Percentiles rank a stretch among this genome's conserved stretches.
These are phyloP conservation scores for Eremochloa ophiuroides DNA, from an alignment of 176 grass and related monocot genomes.

Conservation along the genomic window DNA sequence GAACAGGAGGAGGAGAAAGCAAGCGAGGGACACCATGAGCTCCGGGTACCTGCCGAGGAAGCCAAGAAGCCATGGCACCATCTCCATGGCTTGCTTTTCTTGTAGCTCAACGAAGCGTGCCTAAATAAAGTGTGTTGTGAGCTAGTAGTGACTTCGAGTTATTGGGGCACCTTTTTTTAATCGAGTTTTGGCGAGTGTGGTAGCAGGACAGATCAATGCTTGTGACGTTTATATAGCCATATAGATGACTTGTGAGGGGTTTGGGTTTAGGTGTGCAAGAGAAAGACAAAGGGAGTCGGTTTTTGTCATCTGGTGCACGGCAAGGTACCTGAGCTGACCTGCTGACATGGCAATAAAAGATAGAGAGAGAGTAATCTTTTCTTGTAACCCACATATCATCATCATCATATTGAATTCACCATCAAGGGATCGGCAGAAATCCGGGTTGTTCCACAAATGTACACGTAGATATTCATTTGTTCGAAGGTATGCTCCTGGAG, in stretches of 20 bases:
- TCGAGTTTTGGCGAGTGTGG: neutral
- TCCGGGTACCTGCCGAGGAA: conserved; percentile 41
- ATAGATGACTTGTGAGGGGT: conserved; percentile 12
- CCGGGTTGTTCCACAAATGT: neutral
- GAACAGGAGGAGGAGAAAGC: conserved; percentile 33
- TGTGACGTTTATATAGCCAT: conserved; percentile 22
- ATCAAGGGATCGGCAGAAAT: neutral
- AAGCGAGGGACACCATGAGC: conserved; percentile 26
- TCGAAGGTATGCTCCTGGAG: neutral
- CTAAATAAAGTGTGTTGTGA: neutral
- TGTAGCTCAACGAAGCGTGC: neutral
- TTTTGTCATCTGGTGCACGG: too few relatives aligned
- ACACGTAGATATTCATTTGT: neutral
- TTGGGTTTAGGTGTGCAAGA: conserved; percentile 29
- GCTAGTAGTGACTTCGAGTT: neutral
- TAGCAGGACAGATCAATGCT: neutral
- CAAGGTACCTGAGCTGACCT: too few relatives aligned
- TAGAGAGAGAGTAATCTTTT: too few relatives aligned
- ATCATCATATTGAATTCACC: conserved; percentile 26
- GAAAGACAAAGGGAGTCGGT: neutral
- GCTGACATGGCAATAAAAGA: too few relatives aligned
- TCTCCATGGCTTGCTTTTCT: conserved; percentile 30
- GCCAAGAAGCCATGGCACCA: conserved; percentile 19
- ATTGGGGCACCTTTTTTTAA: neutral
- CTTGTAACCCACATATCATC: too few relatives aligned